Evolutionary conservation across 805 yeast genomes (phyloP).

Genomic region (Lipomyces spencermartinsiae): DNA sequence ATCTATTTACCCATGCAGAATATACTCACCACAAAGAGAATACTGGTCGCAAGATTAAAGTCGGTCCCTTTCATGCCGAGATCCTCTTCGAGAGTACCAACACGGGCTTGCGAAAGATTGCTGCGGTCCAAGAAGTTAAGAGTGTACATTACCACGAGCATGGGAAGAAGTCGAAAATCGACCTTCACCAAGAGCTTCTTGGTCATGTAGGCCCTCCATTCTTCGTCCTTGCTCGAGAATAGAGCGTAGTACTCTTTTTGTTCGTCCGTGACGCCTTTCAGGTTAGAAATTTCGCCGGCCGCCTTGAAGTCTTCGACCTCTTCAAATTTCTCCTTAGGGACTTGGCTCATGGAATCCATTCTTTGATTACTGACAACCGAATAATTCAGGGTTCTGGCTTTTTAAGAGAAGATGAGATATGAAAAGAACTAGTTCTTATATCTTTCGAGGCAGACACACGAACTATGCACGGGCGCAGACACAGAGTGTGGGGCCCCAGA

Average conservation of each 20-base stretch:
- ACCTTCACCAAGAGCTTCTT: slow-evolving; percentile 13
- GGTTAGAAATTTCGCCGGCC: slow-evolving; percentile 6
- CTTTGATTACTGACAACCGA: too few species aligned
- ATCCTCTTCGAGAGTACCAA: slow-evolving; percentile 52
- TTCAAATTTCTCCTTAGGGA: not conserved
- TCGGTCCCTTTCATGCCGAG: slow-evolving; percentile 50
- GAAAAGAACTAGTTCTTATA: too few species aligned
- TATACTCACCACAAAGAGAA: slow-evolving; percentile 52
- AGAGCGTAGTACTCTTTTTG: slow-evolving; percentile 15
- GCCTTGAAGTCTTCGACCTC: not conserved
- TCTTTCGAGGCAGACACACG: too few species aligned
- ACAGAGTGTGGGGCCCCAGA: too few species aligned
- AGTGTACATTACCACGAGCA: slow-evolving; percentile 40
- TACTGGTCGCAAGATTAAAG: slow-evolving; percentile 53
- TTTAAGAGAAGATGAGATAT: too few species aligned
- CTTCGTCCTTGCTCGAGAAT: slow-evolving; percentile 27
- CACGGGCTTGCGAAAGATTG: slow-evolving; percentile 55
- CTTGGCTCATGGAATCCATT: too few species aligned
- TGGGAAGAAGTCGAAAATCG: slow-evolving; percentile 40
- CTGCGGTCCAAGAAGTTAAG: slow-evolving; percentile 53
- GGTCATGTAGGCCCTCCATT: slow-evolving; percentile 23
- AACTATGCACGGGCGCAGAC: too few species aligned
- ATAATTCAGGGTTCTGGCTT: too few species aligned
- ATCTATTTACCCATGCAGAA: slow-evolving; percentile 51
- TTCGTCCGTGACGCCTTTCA: slow-evolving; percentile 7